A percentile compares a stretch with the other conserved stretches of the same genome.
These are phyloP conservation scores for Crithidia expoeki DNA, from an alignment of 208 protist species.

Conservation along the genomic window DNA sequence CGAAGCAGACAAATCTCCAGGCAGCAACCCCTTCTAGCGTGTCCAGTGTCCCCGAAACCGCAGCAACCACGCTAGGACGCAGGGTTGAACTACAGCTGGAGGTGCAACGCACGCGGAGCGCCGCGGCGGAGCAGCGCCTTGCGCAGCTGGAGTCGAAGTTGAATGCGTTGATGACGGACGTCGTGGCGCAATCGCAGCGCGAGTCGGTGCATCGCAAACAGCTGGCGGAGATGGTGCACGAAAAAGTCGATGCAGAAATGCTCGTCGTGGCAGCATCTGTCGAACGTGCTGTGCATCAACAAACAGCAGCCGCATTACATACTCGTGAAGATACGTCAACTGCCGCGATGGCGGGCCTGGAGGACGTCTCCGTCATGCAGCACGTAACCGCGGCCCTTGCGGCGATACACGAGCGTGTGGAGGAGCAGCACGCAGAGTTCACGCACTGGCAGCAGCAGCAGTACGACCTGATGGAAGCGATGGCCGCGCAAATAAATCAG, in stretches of 20 bases:
- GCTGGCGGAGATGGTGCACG: constrained; percentile 3
- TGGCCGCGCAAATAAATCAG: constrained; percentile 29
- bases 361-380: constrained; percentile 23
- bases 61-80: background rate
- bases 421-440: constrained; percentile 39
- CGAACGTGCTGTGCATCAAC: background rate
- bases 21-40: background rate
- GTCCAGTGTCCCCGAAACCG: background rate
- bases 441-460: constrained; percentile 31
- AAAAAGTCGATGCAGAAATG: constrained; percentile 5
- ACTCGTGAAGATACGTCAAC: no score
- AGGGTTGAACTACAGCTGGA: constrained; percentile 20
- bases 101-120: constrained; percentile 26
- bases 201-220: constrained; percentile 4
- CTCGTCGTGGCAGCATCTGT: background rate
- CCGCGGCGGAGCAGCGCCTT: constrained; percentile 33
- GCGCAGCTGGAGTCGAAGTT: constrained; percentile 42
- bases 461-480: constrained; percentile 31
- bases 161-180: constrained; percentile 44
- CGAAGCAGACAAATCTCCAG: background rate
- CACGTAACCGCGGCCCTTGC: constrained; percentile 37
- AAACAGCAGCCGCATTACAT: background rate
- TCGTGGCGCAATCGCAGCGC: constrained; percentile 32
- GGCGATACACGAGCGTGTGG: constrained; percentile 34
- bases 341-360: background rate